Conservation (phyloP, 108 stramenopile genomes). For the Skeletonema marinoi region DNA sequence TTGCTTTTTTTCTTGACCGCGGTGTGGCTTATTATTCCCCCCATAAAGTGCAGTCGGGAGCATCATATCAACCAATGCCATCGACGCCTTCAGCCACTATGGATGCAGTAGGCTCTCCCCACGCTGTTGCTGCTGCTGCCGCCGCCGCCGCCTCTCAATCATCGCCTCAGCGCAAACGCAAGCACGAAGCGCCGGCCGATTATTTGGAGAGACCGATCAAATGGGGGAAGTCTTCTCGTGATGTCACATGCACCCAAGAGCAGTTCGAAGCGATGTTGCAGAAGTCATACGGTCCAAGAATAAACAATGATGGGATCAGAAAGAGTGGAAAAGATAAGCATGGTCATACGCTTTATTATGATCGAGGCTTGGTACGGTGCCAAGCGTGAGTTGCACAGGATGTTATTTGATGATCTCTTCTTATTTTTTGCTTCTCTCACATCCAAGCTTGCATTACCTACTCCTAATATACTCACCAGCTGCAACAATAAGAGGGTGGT, state of each 20-base stretch:
- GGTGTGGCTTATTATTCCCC: no score
- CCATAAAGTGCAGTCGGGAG: no score
- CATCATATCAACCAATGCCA: neutral
- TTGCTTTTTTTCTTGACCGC: neutral
- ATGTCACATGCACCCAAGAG: neutral
- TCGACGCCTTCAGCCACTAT: neutral
- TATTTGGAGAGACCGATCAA: neutral
- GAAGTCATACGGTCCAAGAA: neutral
- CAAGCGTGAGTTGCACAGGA: neutral
- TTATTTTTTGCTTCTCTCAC: neutral
- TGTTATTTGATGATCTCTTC: neutral
- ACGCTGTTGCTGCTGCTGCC: neutral
- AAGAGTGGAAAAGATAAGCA: slow-evolving; percentile 2
- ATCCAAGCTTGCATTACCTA: neutral
- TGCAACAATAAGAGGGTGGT: slow-evolving; percentile 1
- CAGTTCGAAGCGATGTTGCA: neutral
- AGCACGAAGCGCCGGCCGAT: neutral
- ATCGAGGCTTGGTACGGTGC: neutral
- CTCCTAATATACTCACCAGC: neutral
- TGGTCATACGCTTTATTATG: neutral
- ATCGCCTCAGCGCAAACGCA: neutral
- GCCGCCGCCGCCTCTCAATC: neutral
- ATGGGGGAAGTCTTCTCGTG: neutral
- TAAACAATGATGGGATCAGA: neutral
- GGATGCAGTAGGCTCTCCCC: neutral